Conservation (phyloP, 2,329 filamentous ascomycete genomes). For the Cytospora piceicola region DNA sequence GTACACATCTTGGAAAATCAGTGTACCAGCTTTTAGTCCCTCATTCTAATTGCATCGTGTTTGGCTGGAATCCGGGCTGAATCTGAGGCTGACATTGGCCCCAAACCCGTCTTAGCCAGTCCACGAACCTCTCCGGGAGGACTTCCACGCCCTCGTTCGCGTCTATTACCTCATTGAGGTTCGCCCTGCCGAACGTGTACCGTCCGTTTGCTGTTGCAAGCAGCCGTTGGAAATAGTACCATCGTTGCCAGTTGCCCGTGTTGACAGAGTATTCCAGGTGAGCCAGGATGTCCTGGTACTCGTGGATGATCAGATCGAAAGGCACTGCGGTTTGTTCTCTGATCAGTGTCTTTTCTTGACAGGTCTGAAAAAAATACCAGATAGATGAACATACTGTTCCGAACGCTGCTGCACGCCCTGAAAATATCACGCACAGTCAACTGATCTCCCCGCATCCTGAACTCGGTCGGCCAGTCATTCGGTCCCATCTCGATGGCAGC, state of each 20-base stretch:
- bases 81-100: slow-evolving; percentile 30
- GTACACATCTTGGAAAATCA: neutral
- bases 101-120: slow-evolving; percentile 60
- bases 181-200: slow-evolving; percentile 65
- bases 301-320: slow-evolving; percentile 45
- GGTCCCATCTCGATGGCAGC: slow-evolving; percentile 67
- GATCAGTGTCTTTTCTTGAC: slow-evolving; percentile 34
- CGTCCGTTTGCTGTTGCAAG: slow-evolving; percentile 70
- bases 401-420: slow-evolving; percentile 50
- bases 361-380: slow-evolving; percentile 30
- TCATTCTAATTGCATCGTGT: slow-evolving; percentile 21
- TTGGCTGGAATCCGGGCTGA: slow-evolving; percentile 12
- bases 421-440: slow-evolving; percentile 65
- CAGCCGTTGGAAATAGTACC: slow-evolving; percentile 62
- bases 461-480: slow-evolving; percentile 68
- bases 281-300: slow-evolving; percentile 46
- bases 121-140: slow-evolving; percentile 54
- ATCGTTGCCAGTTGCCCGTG: slow-evolving; percentile 52
- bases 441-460: slow-evolving; percentile 70
- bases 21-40: neutral
- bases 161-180: slow-evolving; percentile 58
- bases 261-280: slow-evolving; percentile 49
- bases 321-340: slow-evolving; percentile 38
- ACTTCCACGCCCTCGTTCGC: slow-evolving; percentile 45
- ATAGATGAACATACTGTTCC: slow-evolving; percentile 48